Evolutionary conservation across 2,329 filamentous ascomycete genomes (phyloP), one percentile per base, ranked within the genome.

Genomic region (Colletotrichum cereale): DNA sequence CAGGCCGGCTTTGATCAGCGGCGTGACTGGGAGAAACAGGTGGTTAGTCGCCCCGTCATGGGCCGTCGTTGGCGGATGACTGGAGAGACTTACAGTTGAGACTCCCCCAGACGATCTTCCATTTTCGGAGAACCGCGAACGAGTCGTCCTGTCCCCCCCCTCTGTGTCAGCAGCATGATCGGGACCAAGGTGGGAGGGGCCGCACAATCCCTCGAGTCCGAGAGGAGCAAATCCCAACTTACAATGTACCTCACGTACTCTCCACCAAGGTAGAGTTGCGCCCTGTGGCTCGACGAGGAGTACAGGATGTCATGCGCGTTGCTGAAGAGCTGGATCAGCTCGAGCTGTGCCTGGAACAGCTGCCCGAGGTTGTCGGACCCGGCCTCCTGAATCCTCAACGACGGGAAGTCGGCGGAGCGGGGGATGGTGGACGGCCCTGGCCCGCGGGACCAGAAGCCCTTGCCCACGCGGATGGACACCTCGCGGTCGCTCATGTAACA

Each of bases 251-350:
- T 90, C 72, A 93, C 91, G 76, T 93, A 93, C 74, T 92, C 89
- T 1, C 91, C 91, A 76, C 90, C 90, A 36, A 92, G 83, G 81
- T 93, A 92, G 73, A 91, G 88, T 68, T 93, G 89, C 77, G 91
- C 90, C 67, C 90, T 90, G 52, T 91, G 90, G 24, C 89, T 89
- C 62, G 90, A 91, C 8, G 91, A 92, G 0, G 91, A 92, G 78
- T 93, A 94, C 1, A 94, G 81, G 0, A 93, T 89, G 76, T 93
- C 91, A 68, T 93, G 91, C 0, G 93, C 91, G 75, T 93, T 93
- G 26, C 90, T 90, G 77, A 93, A 93, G 2, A 94, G 84, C 74
- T 93, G 89, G 0, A 91, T 93, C 31, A 93, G 82, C 75, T 93
- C 92, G 8, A 94, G 81, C 31, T 90, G 92, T 0, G 92, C 91